A percentile compares a stretch with the other conserved stretches of the same genome.
Conservation (phyloP, 768 basidiomycete genomes). For the Rhodotorula sphaerocarpa region DNA sequence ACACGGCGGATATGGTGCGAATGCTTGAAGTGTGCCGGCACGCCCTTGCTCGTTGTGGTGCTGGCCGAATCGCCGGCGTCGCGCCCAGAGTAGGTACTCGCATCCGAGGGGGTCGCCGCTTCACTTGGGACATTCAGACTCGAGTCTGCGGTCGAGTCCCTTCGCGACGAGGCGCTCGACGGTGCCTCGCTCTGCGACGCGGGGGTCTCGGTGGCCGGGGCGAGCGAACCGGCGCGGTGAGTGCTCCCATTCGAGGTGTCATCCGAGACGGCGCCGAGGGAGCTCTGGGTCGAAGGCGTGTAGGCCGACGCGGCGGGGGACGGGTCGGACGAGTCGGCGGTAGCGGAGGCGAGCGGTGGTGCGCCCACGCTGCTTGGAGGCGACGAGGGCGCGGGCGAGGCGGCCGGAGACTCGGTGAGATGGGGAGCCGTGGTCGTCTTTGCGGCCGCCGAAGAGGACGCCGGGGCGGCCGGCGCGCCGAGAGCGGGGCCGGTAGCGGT, state of each 20-base stretch:
- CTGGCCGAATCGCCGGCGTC: neutral
- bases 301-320: too few species aligned
- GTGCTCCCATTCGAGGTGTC: too few species aligned
- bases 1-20: constrained; percentile 29
- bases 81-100: neutral
- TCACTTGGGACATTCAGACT: neutral
- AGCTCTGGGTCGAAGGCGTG: too few species aligned
- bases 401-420: too few species aligned
- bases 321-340: too few species aligned
- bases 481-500: neutral
- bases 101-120: neutral
- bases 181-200: neutral
- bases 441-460: neutral
- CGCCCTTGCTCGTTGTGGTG: neutral
- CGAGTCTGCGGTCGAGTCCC: constrained; percentile 10
- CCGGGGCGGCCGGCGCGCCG: neutral
- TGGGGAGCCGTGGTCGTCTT: neutral
- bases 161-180: constrained; percentile 1
- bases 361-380: too few species aligned
- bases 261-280: too few species aligned
- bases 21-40: constrained; percentile 1
- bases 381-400: neutral
- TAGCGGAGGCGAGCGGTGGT: too few species aligned
- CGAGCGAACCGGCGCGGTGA: too few species aligned
- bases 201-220: too few species aligned